Base-by-base conservation (phyloP, 176 grass and related monocot genomes). In the Oryza punctata region DNA sequence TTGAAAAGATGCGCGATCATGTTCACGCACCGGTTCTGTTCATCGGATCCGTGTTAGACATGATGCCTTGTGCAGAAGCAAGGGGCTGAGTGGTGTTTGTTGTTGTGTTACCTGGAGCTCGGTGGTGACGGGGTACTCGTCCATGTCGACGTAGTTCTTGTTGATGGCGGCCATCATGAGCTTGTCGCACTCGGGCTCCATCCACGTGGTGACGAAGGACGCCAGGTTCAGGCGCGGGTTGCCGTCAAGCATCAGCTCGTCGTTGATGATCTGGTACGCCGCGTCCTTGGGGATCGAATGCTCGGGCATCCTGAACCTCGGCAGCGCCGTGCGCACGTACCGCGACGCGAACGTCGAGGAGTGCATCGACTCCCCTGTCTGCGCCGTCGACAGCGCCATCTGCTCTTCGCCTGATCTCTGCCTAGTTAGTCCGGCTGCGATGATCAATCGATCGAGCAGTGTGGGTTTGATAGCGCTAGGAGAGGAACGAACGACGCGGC, bases 61-160 rank as follows among this genome's bases (percentile, higher is more conserved):
- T 30, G 30, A 30, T 30, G 30, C 30, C 3, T 30, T 30, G 30
- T 60, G 57, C 18, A 60, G 21, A 23, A 23, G 18, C 57, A 60
- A n/a, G n/a, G n/a, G n/a, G n/a, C n/a, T n/a, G n/a, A n/a, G 7
- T 23, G 21, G 57, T 3, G 45, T 13, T 79, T 9, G 18, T 21
- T 21, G 52, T 57, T 57, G 49, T 18, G 7, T 94, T 29, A 93
- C 96, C 96, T 99, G 96, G 69, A 99, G 88, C 67, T 99, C 96
- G 70, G 96, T 99, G 69, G 96, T 99, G 70, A 99, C 88, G 0
- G 96, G 96, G 67, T 99, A 99, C 89, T 99, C 96, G 68, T 99
- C 96, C 96, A 99, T 96, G 91, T 99, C 93, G 77, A 99, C 96
- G 44, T 99, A 99, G 78, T 99, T 99, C 85, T 99, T 99, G 81